These are phyloP conservation scores for Pholiota microspora DNA, from an alignment of 768 basidiomycete genomes.

Conservation along the genomic window DNA sequence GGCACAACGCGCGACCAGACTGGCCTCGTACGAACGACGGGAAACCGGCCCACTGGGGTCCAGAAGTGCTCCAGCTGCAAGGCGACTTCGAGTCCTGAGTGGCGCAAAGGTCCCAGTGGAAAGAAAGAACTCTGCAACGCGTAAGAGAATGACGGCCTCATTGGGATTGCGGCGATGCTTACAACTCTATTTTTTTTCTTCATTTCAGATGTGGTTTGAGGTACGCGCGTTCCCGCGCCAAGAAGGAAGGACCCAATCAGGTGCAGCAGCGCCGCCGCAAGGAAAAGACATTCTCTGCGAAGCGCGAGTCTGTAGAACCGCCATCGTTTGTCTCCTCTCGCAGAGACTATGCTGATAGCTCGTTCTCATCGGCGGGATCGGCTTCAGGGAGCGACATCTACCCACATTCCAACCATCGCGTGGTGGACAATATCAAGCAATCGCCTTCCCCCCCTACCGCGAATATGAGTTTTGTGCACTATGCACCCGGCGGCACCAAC, in stretches of 20 bases:
- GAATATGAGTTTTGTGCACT: slow-evolving; percentile 57
- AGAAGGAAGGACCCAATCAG: slow-evolving; percentile 70
- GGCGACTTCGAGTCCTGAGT: slow-evolving; percentile 81
- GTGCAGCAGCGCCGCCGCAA: slow-evolving; percentile 54
- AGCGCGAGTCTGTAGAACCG: slow-evolving; percentile 42
- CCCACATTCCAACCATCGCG: slow-evolving; percentile 43
- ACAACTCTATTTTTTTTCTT: not conserved
- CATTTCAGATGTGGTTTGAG: slow-evolving; percentile 72
- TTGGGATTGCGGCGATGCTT: slow-evolving; percentile 7
- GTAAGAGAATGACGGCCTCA: slow-evolving; percentile 50
- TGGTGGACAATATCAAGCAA: slow-evolving; percentile 39
- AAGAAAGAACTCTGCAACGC: slow-evolving; percentile 93
- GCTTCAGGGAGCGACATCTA: slow-evolving; percentile 56
- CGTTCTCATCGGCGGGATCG: slow-evolving; percentile 51
- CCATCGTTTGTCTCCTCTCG: slow-evolving; percentile 47
- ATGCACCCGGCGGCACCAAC: slow-evolving; percentile 37
- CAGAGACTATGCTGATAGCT: slow-evolving; percentile 45
- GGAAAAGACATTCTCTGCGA: slow-evolving; percentile 41
- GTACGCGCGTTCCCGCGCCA: slow-evolving; percentile 84
- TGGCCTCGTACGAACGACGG: slow-evolving; percentile 41
- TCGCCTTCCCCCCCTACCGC: slow-evolving; percentile 69
- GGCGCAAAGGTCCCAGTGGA: slow-evolving; percentile 89
- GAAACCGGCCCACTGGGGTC: slow-evolving; percentile 73
- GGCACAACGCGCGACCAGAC: slow-evolving; percentile 46
- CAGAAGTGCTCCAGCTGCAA: slow-evolving; percentile 78